Evolutionary conservation across 2,329 filamentous ascomycete species (phyloP), one percentile per base, ranked within the genome.

Genomic region (Fusarium agapanthi): DNA sequence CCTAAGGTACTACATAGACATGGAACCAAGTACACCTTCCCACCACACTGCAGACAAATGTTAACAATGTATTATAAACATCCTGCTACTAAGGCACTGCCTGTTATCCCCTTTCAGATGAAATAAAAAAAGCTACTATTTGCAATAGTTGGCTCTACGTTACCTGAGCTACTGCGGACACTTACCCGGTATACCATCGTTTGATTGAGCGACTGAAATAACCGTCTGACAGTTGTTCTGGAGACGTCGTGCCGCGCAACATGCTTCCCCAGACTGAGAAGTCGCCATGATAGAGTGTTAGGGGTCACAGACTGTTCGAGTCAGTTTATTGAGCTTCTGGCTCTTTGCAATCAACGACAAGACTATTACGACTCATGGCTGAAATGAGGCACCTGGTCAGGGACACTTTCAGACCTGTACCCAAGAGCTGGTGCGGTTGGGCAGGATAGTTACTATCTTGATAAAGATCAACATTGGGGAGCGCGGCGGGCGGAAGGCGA

Each of bases 221-320:
- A 58, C 64, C 50, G 65, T 54, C 57, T 40, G 56, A 47, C 51
- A 63, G 53, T 67, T 74, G 54, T 61, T 67, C 62, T 65, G 66
- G 71, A 74, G 67, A 65, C 64, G 64, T 62, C 54, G 61, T 71
- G 71, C 63, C 61, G 69, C 65, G 43, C 7, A 54, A 30, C 53
- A 18, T 61, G 38, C 62, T 73, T 77, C 74, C 71, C 73, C 71
- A 41, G 76, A 71, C 67, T 69, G 66, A 37, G 28, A 65, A 57
- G 58, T 69, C 60, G 38, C 54, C 44, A 51, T 54, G 64, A 61
- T 40, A 44, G 48, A 55, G 56, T 34, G 16, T 57, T 35, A 71
- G 62, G 50, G 62, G 58, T 51, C 54, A 50, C 54, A 50, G 57
- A 18, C 50, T 61, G 48, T 51, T 47, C 44, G 66, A 68, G 65